phyloP scores from a whole-genome alignment of 2,329 filamentous ascomycete genomes.

The Colletotrichum magnum region DNA sequence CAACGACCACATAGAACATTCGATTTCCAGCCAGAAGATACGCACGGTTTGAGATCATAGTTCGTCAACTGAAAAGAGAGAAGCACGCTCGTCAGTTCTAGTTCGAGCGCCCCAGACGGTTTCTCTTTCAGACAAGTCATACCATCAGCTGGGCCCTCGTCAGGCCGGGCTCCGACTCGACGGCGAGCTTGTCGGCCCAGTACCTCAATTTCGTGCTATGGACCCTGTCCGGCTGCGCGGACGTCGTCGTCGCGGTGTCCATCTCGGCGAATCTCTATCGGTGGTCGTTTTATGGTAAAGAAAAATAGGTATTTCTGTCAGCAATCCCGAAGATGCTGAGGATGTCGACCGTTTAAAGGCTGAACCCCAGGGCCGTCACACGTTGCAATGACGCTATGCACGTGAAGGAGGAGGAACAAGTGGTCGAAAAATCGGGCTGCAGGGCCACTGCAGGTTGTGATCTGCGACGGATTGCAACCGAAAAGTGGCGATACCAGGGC shows the following conservation, averaged over 20 bases:
- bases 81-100: conserved; percentile 6
- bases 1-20: neutral
- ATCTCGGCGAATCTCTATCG: neutral
- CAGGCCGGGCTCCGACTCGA: conserved; percentile 82
- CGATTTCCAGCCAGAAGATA: neutral
- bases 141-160: conserved; percentile 85
- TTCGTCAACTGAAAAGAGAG: conserved; percentile 76
- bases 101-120: neutral
- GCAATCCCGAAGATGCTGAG: neutral
- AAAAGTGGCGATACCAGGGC: conserved; percentile 34
- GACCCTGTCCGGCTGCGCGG: conserved; percentile 41
- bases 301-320: conserved; percentile 1
- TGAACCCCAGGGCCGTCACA: neutral
- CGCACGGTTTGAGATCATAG: conserved; percentile 77
- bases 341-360: conserved; percentile 17
- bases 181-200: conserved; percentile 74
- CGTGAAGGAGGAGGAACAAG: conserved; percentile 9
- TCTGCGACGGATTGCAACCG: conserved; percentile 23
- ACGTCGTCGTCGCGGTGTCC: conserved; percentile 40
- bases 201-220: conserved; percentile 55
- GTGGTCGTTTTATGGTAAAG: neutral
- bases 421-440: conserved; percentile 16
- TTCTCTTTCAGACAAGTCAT: conserved; percentile 43
- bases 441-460: conserved; percentile 25
- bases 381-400: conserved; percentile 37